Base-by-base conservation (phyloP, 2,329 filamentous ascomycete genomes). In the Davidsoniella neocaledoniae region DNA sequence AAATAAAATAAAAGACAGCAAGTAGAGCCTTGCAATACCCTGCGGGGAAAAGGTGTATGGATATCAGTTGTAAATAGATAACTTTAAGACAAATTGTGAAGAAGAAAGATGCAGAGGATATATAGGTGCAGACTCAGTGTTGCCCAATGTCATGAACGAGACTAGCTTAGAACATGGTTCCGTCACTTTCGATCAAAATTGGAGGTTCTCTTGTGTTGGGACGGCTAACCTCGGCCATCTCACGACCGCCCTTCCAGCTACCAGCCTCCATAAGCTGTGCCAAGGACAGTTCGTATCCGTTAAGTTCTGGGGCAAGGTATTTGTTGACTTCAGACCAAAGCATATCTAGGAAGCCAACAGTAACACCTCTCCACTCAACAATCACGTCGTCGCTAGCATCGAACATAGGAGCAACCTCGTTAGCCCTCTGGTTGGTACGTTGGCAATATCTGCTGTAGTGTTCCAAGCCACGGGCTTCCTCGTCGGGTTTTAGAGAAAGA, bases 181-280 rank as follows among this genome's bases (percentile, higher is more conserved):
- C 91, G 63, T 98, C 91, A 56, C 86, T 94, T 57, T 94, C 76
- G 58, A 96, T 95, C 67, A 95, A 80, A 61, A 98, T 96, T 4
- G 91, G 91, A 29, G 90, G 86, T 63, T 94, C 86, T 67, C 91
- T 94, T 48, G 91, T 96, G 60, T 95, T 96, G 19, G 91, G 91
- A 57, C 91, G 76, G 57, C 86, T 90, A 56, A 95, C 86, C 68
- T 95, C 90, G 55, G 91, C 91, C 62, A 96, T 83, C 67, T 96
- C 91, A 61, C 91, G 81, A 53, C 91, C 91, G 58, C 90, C 90
- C 83, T 96, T 96, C 90, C 91, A 98, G 61, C 86, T 94, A 47
- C 91, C 91, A 12, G 90, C 91, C 65, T 96, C 91, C 16, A 98
- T 72, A 68, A 98, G 78, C 63, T 98, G 91, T 5, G 88, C 79